A percentile compares a stretch with the other conserved stretches of the same genome.
Evolutionary conservation across 257 asterid genomes (phyloP).

Genomic region (Scutellaria baicalensis): DNA sequence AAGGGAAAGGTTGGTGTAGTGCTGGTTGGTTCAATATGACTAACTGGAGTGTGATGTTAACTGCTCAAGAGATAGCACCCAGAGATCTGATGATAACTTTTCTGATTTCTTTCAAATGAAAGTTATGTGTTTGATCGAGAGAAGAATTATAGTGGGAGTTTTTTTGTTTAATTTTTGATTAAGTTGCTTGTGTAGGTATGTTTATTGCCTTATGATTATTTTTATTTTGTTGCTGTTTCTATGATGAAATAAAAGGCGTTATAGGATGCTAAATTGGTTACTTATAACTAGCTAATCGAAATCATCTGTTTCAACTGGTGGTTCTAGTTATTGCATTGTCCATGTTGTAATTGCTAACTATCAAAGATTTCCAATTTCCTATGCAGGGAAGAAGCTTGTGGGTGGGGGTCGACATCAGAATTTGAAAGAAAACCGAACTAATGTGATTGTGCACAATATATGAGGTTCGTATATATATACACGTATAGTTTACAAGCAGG

Average conservation of each 20-base stretch:
- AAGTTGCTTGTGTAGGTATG: conserved; percentile 4
- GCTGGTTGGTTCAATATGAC: background rate
- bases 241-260: background rate
- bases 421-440: background rate
- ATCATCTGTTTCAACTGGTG: background rate
- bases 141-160: background rate
- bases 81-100: conserved; percentile 10
- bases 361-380: background rate
- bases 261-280: background rate
- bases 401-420: background rate
- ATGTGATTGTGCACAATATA: background rate
- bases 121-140: background rate
- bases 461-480: too few species aligned
- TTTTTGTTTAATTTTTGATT: background rate
- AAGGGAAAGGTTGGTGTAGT: background rate
- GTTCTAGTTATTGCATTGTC: background rate
- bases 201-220: background rate
- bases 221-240: background rate
- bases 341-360: background rate
- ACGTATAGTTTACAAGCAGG: background rate
- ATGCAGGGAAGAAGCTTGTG: background rate
- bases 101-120: background rate
- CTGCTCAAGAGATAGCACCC: conserved; percentile 24
- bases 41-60: conserved; percentile 16
- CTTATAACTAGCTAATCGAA: background rate